Percentiles rank a stretch among this genome's conserved stretches.
Evolutionary conservation across 371 early-diverging fungal species (phyloP).

Genomic region (Parasitella parasitica): DNA sequence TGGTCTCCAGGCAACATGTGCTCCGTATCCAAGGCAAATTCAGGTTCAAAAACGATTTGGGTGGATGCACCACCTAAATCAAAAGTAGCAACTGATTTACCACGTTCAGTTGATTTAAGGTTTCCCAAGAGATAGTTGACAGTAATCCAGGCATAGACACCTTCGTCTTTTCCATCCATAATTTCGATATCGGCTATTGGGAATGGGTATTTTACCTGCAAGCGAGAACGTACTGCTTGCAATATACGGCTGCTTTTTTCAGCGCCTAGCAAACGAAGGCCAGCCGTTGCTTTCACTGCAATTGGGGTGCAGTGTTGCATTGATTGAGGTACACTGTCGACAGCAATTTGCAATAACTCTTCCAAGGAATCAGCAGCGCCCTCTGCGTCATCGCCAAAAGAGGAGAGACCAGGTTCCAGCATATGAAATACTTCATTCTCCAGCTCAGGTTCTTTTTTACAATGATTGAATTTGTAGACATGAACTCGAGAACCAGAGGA

Average conservation of each 20-base stretch:
- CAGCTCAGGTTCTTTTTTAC: conserved; percentile 66
- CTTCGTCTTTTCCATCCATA: conserved; percentile 97
- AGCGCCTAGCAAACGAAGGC: conserved; percentile 77
- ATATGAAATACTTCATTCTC: conserved; percentile 88
- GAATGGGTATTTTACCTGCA: conserved; percentile 82
- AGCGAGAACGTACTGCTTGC: conserved; percentile 62
- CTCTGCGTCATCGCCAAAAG: conserved; percentile 63
- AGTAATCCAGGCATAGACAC: conserved; percentile 98
- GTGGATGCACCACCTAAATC: conserved; percentile 97
- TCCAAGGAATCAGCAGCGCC: conserved; percentile 85
- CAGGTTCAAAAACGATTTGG: conserved; percentile 95
- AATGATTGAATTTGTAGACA: conserved; percentile 88
- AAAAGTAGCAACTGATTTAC: conserved; percentile 86
- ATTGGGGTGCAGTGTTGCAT: conserved; percentile 85
- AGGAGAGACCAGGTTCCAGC: conserved; percentile 84
- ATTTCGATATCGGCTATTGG: conserved; percentile 76
- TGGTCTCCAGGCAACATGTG: conserved; percentile 66
- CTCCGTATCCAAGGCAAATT: conserved; percentile 39
- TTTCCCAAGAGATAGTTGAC: conserved; percentile 88
- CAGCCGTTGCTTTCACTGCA: conserved; percentile 96
- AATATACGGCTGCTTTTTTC: conserved; percentile 72
- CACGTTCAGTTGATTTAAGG: conserved; percentile 41
- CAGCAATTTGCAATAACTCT: conserved; percentile 72
- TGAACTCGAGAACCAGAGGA: conserved; percentile 97
- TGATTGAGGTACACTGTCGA: conserved; percentile 58